A percentile compares a stretch with the other conserved stretches of the same genome.
Conservation (phyloP, 1,284 basidiomycete species). For the Sporisorium iseilematis-ciliati region DNA sequence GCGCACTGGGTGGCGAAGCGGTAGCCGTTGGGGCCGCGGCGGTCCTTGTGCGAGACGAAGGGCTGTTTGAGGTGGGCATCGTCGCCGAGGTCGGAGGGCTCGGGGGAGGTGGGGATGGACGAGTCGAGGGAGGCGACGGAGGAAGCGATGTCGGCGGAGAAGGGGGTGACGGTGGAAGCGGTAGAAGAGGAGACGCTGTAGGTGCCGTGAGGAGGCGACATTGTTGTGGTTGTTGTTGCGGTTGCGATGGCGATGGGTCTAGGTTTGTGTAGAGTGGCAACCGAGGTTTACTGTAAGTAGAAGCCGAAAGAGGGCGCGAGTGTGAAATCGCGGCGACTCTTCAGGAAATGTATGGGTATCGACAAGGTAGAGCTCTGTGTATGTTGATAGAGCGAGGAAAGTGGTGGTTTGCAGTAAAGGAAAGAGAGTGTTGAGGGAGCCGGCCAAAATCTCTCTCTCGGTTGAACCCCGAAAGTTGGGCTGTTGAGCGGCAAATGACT, state of each 20-base stretch:
- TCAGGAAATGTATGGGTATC: conserved; percentile 21
- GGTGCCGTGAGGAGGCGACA: conserved; percentile 31
- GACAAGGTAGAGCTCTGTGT: not conserved
- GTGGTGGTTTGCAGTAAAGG: not conserved
- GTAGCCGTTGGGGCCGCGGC: conserved; percentile 58
- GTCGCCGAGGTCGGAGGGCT: conserved; percentile 47
- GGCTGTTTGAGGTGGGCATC: conserved; percentile 36
- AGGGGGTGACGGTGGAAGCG: conserved; percentile 50
- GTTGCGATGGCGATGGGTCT: conserved; percentile 3
- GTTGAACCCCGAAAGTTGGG: not conserved
- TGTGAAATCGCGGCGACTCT: conserved; percentile 17
- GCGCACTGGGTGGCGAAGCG: conserved; percentile 84
- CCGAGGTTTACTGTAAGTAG: not conserved
- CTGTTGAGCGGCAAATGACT: not conserved
- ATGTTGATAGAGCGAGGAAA: not conserved
- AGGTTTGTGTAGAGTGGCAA: conserved; percentile 1
- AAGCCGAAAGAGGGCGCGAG: conserved; percentile 24
- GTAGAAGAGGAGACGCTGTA: conserved; percentile 43
- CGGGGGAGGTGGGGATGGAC: conserved; percentile 50
- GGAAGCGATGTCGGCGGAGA: conserved; percentile 42
- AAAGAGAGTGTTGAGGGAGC: not conserved
- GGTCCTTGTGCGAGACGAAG: conserved; percentile 54
- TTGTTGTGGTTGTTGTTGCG: conserved; percentile 7
- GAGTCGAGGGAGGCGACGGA: conserved; percentile 53
- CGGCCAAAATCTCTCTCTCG: too few species aligned